phyloP scores from a whole-genome alignment of 257 asterid species.

The Fraxinus excelsior region DNA sequence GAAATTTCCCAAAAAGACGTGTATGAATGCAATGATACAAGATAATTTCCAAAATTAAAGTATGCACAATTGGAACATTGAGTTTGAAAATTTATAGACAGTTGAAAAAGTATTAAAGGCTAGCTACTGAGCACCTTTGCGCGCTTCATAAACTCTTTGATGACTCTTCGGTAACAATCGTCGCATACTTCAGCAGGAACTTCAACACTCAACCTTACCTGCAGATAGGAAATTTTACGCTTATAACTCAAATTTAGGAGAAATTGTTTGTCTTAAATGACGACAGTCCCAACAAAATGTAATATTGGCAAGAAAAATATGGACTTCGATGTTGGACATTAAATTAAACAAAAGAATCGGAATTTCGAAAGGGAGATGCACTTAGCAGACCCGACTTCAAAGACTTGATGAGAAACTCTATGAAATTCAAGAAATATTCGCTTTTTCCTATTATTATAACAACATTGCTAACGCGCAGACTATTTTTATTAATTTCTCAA shows the following conservation, averaged over 20 bases:
- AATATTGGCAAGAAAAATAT: neutral
- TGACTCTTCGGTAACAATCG: constrained; percentile 66
- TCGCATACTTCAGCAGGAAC: constrained; percentile 84
- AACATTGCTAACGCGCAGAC: neutral
- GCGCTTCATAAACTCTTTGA: constrained; percentile 65
- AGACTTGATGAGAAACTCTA: neutral
- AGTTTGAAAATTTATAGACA: neutral
- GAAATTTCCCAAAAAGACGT: neutral
- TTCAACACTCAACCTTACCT: constrained; percentile 85
- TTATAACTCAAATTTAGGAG: neutral
- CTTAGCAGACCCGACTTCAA: constrained; percentile 11
- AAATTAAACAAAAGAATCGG: neutral
- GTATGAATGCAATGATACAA: neutral
- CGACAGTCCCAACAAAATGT: neutral
- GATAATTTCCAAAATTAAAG: neutral
- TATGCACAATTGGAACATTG: neutral
- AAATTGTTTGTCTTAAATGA: neutral
- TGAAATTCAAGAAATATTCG: neutral
- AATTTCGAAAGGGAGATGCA: neutral
- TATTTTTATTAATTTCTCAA: neutral
- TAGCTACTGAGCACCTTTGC: constrained; percentile 53
- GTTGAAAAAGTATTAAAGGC: neutral
- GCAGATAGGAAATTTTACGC: neutral
- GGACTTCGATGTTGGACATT: neutral
- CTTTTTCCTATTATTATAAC: neutral